Base-by-base conservation (phyloP, 2,329 filamentous ascomycete genomes). In the Neobulgaria alba region DNA sequence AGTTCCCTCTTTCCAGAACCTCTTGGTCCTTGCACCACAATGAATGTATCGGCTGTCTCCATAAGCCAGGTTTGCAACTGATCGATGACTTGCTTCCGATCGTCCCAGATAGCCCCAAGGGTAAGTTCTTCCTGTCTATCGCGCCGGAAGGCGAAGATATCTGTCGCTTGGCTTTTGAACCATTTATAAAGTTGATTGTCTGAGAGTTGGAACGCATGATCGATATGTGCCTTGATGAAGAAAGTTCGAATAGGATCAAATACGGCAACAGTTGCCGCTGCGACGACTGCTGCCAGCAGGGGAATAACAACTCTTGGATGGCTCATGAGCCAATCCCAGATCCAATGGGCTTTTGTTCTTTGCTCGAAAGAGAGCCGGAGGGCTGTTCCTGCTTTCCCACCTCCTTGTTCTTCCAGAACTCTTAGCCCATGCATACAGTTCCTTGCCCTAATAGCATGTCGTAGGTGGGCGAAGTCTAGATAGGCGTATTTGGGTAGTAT, bases 171-270 rank as follows among this genome's bases (percentile, higher is more conserved):
- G 33, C 72, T 74, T 57, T 82, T 82, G 57, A 95, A 75, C 90
- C 88, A 95, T 45, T 80, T 77, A 61, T 86, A 85, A 12, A 89
- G 56, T 34, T 67, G 72, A 55, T 79, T 90, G 46, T 92, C 79
- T 33, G 77, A 79, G 21, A 92, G 67, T 42, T 84, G 76, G 46
- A 92, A 77, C 0, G 80, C 78, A 34, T 81, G 75, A 21, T 88
- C 87, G 37, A 98, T 80, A 58, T 95, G 88, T 3, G 82, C 73
- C 56, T 87, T 87, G 64, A 96, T 85, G 55, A 93, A 95, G 58
- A 93, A 92, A 0, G 88, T 89, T 33, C 92, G 79, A 43, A 98
- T 89, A 0, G 92, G 92, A 54, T 98, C 92, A 56, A 98, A 96
- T 5, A 96, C 71, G 1, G 85, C 78, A 15, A 95, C 87, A 0